These are phyloP conservation scores for Scutellaria barbata DNA, from an alignment of 257 asterid genomes.

Conservation along the genomic window DNA sequence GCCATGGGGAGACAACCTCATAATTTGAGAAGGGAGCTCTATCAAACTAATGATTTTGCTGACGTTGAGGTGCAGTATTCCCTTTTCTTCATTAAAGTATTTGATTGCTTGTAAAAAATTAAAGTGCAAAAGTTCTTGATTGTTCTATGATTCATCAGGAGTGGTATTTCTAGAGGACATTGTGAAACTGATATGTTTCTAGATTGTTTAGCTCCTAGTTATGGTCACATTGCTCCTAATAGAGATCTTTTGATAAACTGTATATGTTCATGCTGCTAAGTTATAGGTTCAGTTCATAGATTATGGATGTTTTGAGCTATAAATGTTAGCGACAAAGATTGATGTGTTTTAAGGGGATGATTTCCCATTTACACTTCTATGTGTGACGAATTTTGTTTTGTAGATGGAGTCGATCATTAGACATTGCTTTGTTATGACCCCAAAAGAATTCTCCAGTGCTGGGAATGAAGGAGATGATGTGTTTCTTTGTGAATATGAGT, in stretches of 20 bases:
- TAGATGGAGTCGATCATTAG: constrained; percentile 85
- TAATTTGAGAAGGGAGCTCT: constrained; percentile 90
- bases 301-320: neutral
- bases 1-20: constrained; percentile 88
- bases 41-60: constrained; percentile 74
- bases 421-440: constrained; percentile 81
- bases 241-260: neutral
- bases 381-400: constrained; percentile 31
- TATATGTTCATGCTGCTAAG: neutral
- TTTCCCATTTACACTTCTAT: constrained; percentile 19
- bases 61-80: constrained; percentile 68
- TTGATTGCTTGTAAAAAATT: constrained; percentile 10
- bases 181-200: neutral
- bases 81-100: constrained; percentile 22
- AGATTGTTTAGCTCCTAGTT: neutral
- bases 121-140: neutral
- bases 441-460: constrained; percentile 68
- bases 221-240: neutral
- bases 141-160: constrained; percentile 15
- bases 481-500: constrained; percentile 91
- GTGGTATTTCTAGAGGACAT: neutral
- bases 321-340: constrained; percentile 1
- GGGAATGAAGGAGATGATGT: constrained; percentile 85
- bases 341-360: constrained; percentile 12
- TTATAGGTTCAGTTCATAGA: neutral